These are phyloP conservation scores for Colletotrichum siamense DNA, from an alignment of 2,329 filamentous ascomycete species.

Conservation along the genomic window DNA sequence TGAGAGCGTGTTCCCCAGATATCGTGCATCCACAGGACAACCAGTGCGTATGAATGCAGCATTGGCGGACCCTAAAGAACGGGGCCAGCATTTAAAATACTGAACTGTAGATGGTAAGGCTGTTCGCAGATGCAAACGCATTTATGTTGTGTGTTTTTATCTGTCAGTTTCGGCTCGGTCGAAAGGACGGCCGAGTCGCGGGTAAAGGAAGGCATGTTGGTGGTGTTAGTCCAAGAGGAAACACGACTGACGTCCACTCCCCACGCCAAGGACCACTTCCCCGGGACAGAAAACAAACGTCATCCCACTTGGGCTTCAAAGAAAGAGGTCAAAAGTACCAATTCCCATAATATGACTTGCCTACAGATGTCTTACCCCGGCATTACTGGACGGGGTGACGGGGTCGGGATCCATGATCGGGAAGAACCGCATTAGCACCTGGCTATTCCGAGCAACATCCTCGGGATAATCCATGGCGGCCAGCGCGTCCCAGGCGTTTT, in stretches of 20 bases:
- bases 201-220: neutral
- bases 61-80: neutral
- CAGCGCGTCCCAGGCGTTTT: neutral
- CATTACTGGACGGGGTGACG: constrained; percentile 17
- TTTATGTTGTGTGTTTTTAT: neutral
- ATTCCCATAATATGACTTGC: constrained; percentile 1
- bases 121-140: neutral
- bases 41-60: neutral
- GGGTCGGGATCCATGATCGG: constrained; percentile 22
- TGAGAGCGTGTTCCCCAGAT: neutral
- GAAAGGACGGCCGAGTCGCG: neutral
- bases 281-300: neutral
- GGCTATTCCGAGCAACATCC: constrained; percentile 18
- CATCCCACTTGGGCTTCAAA: neutral
- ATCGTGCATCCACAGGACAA: neutral
- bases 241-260: neutral
- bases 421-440: constrained; percentile 23
- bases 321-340: neutral
- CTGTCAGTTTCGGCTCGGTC: neutral
- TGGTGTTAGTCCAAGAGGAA: neutral
- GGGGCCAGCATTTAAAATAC: neutral
- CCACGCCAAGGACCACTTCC: neutral
- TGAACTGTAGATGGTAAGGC: neutral
- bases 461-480: constrained; percentile 21
- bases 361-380: constrained; percentile 16